A percentile compares a stretch with the other conserved stretches of the same genome.
These are phyloP conservation scores for Tetrapyrgos nigripes DNA, from an alignment of 1,284 basidiomycete genomes.

Conservation along the genomic window DNA sequence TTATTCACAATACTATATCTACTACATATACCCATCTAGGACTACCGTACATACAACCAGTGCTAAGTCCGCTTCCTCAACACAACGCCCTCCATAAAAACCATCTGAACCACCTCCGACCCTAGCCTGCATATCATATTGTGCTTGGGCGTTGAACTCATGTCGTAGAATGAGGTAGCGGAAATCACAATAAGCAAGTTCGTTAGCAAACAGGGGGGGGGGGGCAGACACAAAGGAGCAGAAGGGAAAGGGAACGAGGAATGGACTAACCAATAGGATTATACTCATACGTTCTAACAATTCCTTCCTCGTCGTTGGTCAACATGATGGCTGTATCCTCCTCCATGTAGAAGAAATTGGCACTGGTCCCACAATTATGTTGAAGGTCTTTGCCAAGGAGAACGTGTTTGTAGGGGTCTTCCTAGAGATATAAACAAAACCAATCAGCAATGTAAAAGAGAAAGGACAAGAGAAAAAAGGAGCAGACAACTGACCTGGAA, in stretches of 20 bases:
- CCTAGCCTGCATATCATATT: slow-evolving; percentile 73
- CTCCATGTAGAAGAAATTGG: slow-evolving; percentile 90
- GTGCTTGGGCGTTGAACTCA: slow-evolving; percentile 85
- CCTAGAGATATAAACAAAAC: slow-evolving; percentile 51
- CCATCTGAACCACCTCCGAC: too few relatives aligned
- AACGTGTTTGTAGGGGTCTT: slow-evolving; percentile 94
- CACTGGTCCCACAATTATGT: slow-evolving; percentile 65
- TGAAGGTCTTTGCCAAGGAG: slow-evolving; percentile 83
- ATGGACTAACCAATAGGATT: slow-evolving; percentile 76
- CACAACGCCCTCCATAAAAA: too few relatives aligned
- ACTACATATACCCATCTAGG: too few relatives aligned
- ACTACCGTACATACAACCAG: too few relatives aligned
- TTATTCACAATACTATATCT: too few relatives aligned
- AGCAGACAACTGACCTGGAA: slow-evolving; percentile 73
- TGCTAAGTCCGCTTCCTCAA: too few relatives aligned
- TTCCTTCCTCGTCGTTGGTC: slow-evolving; percentile 84
- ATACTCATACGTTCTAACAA: slow-evolving; percentile 87
- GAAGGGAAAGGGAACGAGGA: not conserved
- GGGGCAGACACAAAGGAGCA: slow-evolving; percentile 9
- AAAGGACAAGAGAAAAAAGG: not conserved
- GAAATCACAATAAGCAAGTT: slow-evolving; percentile 54
- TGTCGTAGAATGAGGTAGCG: slow-evolving; percentile 80
- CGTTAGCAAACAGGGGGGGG: slow-evolving; percentile 72
- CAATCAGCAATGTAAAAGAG: not conserved
- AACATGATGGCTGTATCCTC: slow-evolving; percentile 82